Base-by-base conservation (phyloP, 2,329 filamentous ascomycete species). In the Cladosporium sp. region DNA sequence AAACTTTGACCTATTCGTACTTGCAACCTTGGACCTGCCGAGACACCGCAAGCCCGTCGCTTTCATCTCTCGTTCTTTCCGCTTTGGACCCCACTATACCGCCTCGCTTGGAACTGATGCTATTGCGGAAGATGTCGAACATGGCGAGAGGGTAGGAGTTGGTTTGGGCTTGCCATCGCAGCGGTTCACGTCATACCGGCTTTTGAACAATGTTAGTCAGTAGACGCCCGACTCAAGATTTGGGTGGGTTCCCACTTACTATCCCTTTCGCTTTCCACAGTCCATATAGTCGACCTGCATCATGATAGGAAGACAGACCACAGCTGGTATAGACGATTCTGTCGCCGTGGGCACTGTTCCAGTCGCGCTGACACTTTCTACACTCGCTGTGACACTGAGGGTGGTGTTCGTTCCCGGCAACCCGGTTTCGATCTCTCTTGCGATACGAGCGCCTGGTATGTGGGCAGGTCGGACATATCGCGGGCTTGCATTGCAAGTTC, bases 131-230 rank as follows among this genome's bases (percentile, higher is more conserved):
- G 43, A 17, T 22, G 25, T 47, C 43, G 43, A 47, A n/a, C 43
- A 47, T 1, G 43, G 43, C 2, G 25, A 9, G 15, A 47, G 43
- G 43, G 22, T 47, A 20, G 22, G 43, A 19, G 43, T 28, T 28
- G 22, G 25, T 14, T 17, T 56, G 19, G 22, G 59, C 14, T 58
- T 65, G 9, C 63, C 65, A 39, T 59, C 55, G 60, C 65, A 67
- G 51, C 52, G 59, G 58, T 67, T 64, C 49, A 59, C 60, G 34
- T 67, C 64, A 43, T 65, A 66, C 22, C 61, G 63, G n/a, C 65
- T 67, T 12, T 6, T 36, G 19, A 17, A 6, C 6, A 34, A 3
- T 20, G 45, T 34, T 22, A 58, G 12, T 55, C 30, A 34, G 20
- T 22, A 50, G 12, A 37, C 12, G 25, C 17, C 22, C 51, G 45